These are phyloP conservation scores for Rhodotorula sp. DNA, from an alignment of 1,284 basidiomycete species.

Conservation along the genomic window DNA sequence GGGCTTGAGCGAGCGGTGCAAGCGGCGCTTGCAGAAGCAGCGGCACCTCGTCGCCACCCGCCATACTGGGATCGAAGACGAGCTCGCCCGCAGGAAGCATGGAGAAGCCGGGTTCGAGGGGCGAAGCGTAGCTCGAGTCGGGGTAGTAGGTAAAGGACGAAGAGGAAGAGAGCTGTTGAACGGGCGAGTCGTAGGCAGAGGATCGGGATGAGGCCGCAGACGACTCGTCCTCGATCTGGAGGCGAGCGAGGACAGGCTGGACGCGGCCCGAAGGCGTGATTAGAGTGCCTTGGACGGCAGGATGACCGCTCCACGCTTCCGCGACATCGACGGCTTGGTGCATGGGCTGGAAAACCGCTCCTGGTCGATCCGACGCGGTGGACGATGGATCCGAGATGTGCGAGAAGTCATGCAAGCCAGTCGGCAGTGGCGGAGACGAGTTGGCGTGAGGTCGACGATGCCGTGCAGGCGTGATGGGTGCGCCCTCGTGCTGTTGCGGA, in stretches of 20 bases:
- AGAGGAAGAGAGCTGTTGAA: too few relatives aligned
- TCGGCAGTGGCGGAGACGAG: conserved; percentile 18
- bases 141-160: too few relatives aligned
- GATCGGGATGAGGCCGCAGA: background rate
- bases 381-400: background rate
- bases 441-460: conserved; percentile 22
- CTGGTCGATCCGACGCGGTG: background rate
- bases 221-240: conserved; percentile 1
- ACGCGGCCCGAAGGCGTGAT: background rate
- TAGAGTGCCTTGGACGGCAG: conserved; percentile 3
- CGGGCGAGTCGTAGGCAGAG: too few relatives aligned
- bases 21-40: too few relatives aligned
- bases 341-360: background rate
- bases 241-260: background rate
- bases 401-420: background rate
- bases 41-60: too few relatives aligned
- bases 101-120: too few relatives aligned
- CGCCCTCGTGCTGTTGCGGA: background rate
- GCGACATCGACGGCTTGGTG: background rate
- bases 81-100: too few relatives aligned
- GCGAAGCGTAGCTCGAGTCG: too few relatives aligned
- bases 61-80: too few relatives aligned
- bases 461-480: background rate
- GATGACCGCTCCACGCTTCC: background rate
- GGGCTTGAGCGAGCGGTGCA: too few relatives aligned